Evolutionary conservation across 306 rosid genomes (phyloP), one percentile per base, ranked within the genome.

Genomic region (Casuarina cunninghamiana): DNA sequence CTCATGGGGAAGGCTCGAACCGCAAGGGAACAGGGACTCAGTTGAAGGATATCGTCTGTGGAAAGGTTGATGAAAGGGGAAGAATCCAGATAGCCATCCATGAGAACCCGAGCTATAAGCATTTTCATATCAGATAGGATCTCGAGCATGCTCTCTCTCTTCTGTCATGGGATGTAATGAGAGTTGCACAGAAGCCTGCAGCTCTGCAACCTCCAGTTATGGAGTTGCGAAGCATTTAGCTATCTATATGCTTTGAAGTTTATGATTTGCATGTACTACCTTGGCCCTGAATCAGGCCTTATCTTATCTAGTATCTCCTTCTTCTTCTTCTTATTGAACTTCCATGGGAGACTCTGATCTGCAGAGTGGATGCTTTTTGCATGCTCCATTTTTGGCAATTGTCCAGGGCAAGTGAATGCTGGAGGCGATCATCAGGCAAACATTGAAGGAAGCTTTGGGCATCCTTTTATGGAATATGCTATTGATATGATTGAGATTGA

Each of bases 81-180:
- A 88, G 93, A 83, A 88, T 82, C 72, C 90, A 85, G 86, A 69
- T 86, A 19, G 42, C 80, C 35, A 75, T 79, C n/a, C 86, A 82
- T 77, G 90, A 84, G 76, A 87, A 82, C 54, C 75, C 84, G 32
- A 48, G 79, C 57, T 77, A 26, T 78, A 77, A 87, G 78, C 85
- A 89, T 68, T 86, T 86, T 77, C 87, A 87, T 50, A 89, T 87
- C 78, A 82, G 79, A 80, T 89, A 73, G 86, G 85, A 69, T 49
- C 21, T 17, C 42, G 54, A 79, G 19, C 74, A 69, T 78, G 92
- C 97, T 91, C 88, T 73, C 97, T 89, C 92, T 89, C 93, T 88
- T 91, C 92, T 89, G 93, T 89, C 93, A 89, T 72, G 46, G 57
- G 72, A 62, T 84, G 71, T 37, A 53, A 67, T 78, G 17, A 37